These are phyloP conservation scores for Solanum pimpinellifolium DNA, from an alignment of 257 asterid genomes.

Conservation along the genomic window DNA sequence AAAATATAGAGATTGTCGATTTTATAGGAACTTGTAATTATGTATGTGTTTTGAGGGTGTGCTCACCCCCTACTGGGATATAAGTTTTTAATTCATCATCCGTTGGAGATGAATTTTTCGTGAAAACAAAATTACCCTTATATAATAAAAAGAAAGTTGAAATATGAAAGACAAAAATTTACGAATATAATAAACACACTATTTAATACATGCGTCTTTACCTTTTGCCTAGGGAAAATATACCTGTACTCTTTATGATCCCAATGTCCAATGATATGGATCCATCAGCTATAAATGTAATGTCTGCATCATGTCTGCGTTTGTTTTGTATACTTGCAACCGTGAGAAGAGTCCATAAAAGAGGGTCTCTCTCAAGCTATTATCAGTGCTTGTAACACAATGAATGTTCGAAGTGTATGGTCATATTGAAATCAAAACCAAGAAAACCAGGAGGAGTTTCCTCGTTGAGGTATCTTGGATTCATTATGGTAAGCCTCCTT, in stretches of 20 bases:
- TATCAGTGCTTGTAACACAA: constrained; percentile 23
- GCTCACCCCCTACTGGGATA: too few species aligned
- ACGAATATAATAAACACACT: background rate
- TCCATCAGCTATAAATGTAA: too few species aligned
- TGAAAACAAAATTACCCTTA: too few species aligned
- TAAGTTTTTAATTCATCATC: too few species aligned
- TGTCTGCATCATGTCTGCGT: too few species aligned
- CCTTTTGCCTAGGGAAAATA: constrained; percentile 12
- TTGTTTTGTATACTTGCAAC: constrained; percentile 65
- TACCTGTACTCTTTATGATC: too few species aligned
- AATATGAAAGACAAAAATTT: background rate
- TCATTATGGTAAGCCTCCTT: constrained; percentile 53
- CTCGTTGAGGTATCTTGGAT: constrained; percentile 48
- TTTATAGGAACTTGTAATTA: background rate
- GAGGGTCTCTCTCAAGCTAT: constrained; percentile 73
- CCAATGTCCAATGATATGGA: too few species aligned
- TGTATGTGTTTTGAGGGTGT: too few species aligned
- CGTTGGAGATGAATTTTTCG: background rate
- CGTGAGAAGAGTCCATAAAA: constrained; percentile 59
- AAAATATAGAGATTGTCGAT: too few species aligned
- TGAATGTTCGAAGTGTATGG: constrained; percentile 35
- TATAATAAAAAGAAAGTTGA: background rate
- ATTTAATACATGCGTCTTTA: constrained; percentile 9
- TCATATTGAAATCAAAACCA: constrained; percentile 89
- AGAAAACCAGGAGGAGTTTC: constrained; percentile 68